Base-by-base conservation (phyloP, 75 land plant genomes). In the Ceratopteris richardii region DNA sequence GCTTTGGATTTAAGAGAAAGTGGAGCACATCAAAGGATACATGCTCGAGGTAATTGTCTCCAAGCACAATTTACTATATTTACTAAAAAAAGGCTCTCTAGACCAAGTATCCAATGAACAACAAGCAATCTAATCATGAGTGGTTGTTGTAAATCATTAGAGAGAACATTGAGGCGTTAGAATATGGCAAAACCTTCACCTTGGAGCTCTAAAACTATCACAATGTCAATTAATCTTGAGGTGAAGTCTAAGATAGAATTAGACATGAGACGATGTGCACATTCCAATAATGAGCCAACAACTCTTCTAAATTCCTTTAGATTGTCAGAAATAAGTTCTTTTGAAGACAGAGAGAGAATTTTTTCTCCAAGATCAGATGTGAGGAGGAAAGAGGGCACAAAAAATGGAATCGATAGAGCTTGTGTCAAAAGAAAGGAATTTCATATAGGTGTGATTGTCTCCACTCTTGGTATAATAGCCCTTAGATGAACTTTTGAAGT, bases 31-130 rank as follows among this genome's bases (percentile, higher is more conserved):
- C 85, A 78, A 2, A 39, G 52, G 95, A 54, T 92, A 85, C 30
- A 85, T 70, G 1, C 64, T 47, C 21, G 62, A 54, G 19, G 75
- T 73, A 60, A 82, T 51, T 20, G 70, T 58, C 23, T 66, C 54
- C 29, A 85, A 29, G 6, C 37, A 17, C 13, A 65, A 66, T 42
- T 52, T 66, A 28, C 60, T 77, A 28, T 59, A 63, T 61, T 28
- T 66, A 60, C 16, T 64, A 14, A 44, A 63, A 2, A 0, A 53
- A 58, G 69, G 31, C 36, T 67, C 1, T 67, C 78, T 2, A 80
- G 65, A 28, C 90, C 97, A 18, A 92, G 65, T 31, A 92, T 56
- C 97, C 97, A 92, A 61, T 92, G 97, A 3, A 92, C 66, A 0
- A 80, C 74, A 20, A 88, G 80, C 27, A 92, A 51, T 3, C 90